phyloP scores from a whole-genome alignment of 2,329 filamentous ascomycete genomes.

The Monosporascus sp. region DNA sequence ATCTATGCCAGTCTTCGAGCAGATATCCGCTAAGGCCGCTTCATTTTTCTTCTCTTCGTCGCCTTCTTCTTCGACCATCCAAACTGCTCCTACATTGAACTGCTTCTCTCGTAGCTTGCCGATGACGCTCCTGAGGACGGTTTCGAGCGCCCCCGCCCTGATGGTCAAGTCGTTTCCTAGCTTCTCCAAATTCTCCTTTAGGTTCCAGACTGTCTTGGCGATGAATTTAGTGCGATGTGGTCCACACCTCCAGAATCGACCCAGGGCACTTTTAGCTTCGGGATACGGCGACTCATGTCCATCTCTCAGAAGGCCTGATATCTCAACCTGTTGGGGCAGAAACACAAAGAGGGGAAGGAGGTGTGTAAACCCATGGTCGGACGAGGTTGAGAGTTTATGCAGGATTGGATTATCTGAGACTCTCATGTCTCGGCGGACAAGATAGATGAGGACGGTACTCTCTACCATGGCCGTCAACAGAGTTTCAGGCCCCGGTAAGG shows the following conservation, averaged over 20 bases:
- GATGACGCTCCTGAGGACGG: constrained; percentile 56
- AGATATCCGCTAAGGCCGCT: constrained; percentile 44
- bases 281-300: constrained; percentile 58
- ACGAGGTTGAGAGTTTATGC: constrained; percentile 45
- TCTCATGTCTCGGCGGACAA: constrained; percentile 68
- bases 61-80: constrained; percentile 69
- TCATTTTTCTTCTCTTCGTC: constrained; percentile 66
- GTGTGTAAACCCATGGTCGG: constrained; percentile 56
- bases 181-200: constrained; percentile 57
- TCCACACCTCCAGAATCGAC: constrained; percentile 68
- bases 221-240: constrained; percentile 67
- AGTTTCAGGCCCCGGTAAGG: background rate
- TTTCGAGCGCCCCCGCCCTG: constrained; percentile 55
- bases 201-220: constrained; percentile 66
- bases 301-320: constrained; percentile 64
- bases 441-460: constrained; percentile 59
- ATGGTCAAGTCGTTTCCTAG: constrained; percentile 58
- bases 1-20: constrained; percentile 46
- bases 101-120: constrained; percentile 37
- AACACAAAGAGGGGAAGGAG: constrained; percentile 68
- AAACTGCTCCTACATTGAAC: constrained; percentile 56
- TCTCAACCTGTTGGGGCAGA: constrained; percentile 64
- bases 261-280: constrained; percentile 60
- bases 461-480: constrained; percentile 18
- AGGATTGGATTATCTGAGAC: constrained; percentile 71